A percentile compares a stretch with the other conserved stretches of the same genome.
Evolutionary conservation across 2,329 filamentous ascomycete species (phyloP).

Genomic region (Aspergillus persii): DNA sequence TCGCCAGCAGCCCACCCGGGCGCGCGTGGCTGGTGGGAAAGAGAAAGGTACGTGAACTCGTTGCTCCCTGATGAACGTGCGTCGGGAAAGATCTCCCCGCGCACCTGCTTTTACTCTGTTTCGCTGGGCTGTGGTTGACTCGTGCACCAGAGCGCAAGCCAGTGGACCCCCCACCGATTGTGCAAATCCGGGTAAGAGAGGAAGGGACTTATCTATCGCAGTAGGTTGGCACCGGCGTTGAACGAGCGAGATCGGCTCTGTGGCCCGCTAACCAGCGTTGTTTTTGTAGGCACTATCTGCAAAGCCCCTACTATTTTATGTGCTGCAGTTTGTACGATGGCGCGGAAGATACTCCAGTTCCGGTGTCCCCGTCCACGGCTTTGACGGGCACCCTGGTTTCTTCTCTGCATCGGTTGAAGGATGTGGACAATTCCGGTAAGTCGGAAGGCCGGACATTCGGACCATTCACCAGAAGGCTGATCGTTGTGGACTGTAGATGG

Average conservation of each 20-base stretch:
- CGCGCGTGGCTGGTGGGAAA: conserved; percentile 68
- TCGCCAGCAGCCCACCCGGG: conserved; percentile 66
- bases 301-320: conserved; percentile 66
- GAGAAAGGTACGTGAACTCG: conserved; percentile 61
- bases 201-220: conserved; percentile 53
- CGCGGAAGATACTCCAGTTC: conserved; percentile 45
- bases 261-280: conserved; percentile 15
- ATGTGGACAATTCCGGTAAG: conserved; percentile 64
- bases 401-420: conserved; percentile 78
- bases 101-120: background rate
- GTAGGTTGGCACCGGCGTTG: conserved; percentile 45
- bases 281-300: conserved; percentile 54
- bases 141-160: conserved; percentile 68
- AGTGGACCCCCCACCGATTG: conserved; percentile 78
- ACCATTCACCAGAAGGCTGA: conserved; percentile 2
- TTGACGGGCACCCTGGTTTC: conserved; percentile 73
- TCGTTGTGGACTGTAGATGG: conserved; percentile 54
- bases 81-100: background rate
- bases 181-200: conserved; percentile 63
- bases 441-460: background rate
- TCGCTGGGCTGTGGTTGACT: conserved; percentile 14
- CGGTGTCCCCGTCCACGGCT: conserved; percentile 49
- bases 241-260: background rate
- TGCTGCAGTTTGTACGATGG: conserved; percentile 55
- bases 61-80: background rate